Evolutionary conservation across 2,329 filamentous ascomycete genomes (phyloP).

Genomic region (Aureobasidium sp.): DNA sequence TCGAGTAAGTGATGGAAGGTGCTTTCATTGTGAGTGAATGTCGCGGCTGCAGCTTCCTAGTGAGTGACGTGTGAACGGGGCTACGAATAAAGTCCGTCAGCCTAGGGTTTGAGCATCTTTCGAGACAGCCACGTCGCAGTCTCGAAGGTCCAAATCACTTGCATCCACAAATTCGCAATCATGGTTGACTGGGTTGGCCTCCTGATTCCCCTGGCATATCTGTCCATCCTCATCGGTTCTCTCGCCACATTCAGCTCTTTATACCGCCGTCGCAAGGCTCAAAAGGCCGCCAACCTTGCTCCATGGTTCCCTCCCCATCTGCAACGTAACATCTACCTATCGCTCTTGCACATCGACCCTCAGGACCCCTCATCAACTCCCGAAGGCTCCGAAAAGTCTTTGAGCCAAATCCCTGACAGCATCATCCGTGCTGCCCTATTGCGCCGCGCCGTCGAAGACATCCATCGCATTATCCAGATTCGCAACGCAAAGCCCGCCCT

Average conservation of each 20-base stretch:
- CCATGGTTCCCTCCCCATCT: slow-evolving; percentile 92
- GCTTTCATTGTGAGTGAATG: neutral
- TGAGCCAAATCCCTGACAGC: slow-evolving; percentile 66
- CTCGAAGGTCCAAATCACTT: neutral
- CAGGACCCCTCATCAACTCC: slow-evolving; percentile 34
- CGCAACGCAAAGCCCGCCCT: slow-evolving; percentile 83
- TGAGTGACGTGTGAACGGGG: slow-evolving; percentile 2
- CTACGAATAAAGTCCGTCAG: neutral
- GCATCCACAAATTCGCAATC: slow-evolving; percentile 25
- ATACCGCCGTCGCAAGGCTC: slow-evolving; percentile 84
- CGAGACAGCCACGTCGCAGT: neutral
- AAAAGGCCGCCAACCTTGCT: slow-evolving; percentile 72
- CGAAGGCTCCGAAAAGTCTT: slow-evolving; percentile 57
- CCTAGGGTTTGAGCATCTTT: too few species aligned
- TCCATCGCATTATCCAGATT: slow-evolving; percentile 82
- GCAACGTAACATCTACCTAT: slow-evolving; percentile 90
- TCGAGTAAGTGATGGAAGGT: slow-evolving; percentile 3
- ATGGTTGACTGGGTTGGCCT: slow-evolving; percentile 76
- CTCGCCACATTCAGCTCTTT: slow-evolving; percentile 87
- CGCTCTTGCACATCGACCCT: slow-evolving; percentile 72
- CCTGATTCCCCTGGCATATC: slow-evolving; percentile 79
- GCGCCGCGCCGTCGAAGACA: slow-evolving; percentile 84
- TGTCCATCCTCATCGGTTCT: slow-evolving; percentile 78
- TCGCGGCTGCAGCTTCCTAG: slow-evolving; percentile 3
- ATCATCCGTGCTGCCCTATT: slow-evolving; percentile 83